These are phyloP conservation scores for Hypoxylon fragiforme DNA, from an alignment of 495 filamentous ascomycete genomes.

Conservation along the genomic window DNA sequence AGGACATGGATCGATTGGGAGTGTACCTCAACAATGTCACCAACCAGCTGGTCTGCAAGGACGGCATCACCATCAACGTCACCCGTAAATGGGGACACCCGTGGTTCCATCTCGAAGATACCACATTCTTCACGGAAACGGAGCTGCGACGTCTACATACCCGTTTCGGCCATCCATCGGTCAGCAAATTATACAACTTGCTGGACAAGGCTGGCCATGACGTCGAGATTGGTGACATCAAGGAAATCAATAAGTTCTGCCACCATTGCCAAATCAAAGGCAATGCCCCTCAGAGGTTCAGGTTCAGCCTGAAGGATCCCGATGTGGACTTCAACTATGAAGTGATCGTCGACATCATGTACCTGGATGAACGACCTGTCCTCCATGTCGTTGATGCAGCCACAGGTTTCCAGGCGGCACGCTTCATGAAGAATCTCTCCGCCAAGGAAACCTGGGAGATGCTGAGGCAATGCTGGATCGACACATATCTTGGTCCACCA, in stretches of 20 bases:
- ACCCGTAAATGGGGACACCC: background rate
- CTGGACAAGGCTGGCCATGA: constrained; percentile 3
- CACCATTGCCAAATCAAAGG: constrained; percentile 7
- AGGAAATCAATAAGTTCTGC: constrained; percentile 8
- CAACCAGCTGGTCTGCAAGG: constrained; percentile 1
- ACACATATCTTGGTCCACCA: background rate
- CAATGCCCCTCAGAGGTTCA: background rate
- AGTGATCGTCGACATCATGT: constrained; percentile 1
- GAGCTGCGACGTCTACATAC: background rate
- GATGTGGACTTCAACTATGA: constrained; percentile 3
- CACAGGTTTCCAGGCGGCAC: background rate
- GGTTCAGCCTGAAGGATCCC: background rate
- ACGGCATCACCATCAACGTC: background rate
- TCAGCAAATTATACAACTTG: constrained; percentile 7
- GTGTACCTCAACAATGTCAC: constrained; percentile 5
- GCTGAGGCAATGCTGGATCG: background rate
- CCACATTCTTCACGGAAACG: constrained; percentile 5
- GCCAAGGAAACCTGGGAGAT: background rate
- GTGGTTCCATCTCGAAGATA: constrained; percentile 1
- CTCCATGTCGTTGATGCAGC: background rate
- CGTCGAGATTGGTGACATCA: background rate
- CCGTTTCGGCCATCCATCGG: constrained; percentile 1
- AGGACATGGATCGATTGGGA: constrained; percentile 2
- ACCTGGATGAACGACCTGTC: background rate
- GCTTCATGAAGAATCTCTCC: background rate